A percentile compares a stretch with the other conserved stretches of the same genome.
These are phyloP conservation scores for Diaporthe sp. DNA, from an alignment of 2,329 filamentous ascomycete genomes.

Conservation along the genomic window DNA sequence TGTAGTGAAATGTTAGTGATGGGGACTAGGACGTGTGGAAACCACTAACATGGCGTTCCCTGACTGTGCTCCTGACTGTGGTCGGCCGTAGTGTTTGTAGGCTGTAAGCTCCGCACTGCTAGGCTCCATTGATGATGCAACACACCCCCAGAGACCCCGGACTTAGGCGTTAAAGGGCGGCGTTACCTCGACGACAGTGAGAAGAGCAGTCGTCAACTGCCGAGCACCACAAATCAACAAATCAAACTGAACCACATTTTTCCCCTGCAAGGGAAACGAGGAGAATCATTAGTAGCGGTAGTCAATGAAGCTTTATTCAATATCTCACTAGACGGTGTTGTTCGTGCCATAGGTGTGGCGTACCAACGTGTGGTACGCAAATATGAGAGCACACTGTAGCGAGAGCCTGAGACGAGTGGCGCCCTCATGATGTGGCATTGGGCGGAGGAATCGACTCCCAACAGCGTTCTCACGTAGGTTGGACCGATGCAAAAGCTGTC, in stretches of 20 bases:
- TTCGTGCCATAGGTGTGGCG: background rate
- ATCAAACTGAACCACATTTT: background rate
- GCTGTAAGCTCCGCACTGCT: background rate
- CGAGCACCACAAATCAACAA: background rate
- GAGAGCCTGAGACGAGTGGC: background rate
- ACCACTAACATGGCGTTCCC: background rate
- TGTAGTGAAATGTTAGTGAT: background rate
- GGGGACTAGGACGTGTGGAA: fast-evolving
- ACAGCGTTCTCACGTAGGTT: background rate
- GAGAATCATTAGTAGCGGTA: no score
- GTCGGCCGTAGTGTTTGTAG: background rate
- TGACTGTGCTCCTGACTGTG: background rate
- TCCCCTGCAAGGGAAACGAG: background rate
- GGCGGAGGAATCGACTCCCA: background rate
- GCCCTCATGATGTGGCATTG: background rate
- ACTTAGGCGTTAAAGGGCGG: slow-evolving; percentile 8
- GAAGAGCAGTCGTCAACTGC: background rate
- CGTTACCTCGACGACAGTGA: background rate
- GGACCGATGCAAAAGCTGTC: background rate
- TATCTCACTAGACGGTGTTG: background rate
- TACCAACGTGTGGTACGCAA: background rate
- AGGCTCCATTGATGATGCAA: background rate
- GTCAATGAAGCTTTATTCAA: background rate
- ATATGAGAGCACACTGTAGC: background rate
- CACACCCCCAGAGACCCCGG: background rate